A percentile compares a stretch with the other conserved stretches of the same genome.
phyloP scores from a whole-genome alignment of 2,329 filamentous ascomycete genomes.

The Aspergillus puulaauensis region DNA sequence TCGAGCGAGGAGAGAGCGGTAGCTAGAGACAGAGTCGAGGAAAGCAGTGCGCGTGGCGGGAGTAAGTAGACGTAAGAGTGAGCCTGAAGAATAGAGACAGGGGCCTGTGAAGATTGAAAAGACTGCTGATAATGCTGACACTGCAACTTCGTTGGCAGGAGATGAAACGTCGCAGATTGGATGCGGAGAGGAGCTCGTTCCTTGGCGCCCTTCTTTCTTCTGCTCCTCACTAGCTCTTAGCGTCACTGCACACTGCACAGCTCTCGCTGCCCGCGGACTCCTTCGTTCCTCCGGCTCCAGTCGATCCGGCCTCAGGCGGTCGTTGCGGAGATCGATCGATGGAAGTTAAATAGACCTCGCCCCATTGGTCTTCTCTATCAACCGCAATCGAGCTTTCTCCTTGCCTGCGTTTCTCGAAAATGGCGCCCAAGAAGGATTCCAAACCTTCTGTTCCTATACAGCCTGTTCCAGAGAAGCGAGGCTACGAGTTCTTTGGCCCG shows the following conservation, averaged over 20 bases:
- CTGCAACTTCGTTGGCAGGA: background rate
- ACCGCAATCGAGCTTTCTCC: background rate
- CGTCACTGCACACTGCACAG: too few relatives aligned
- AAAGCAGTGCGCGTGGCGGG: conserved; percentile 1
- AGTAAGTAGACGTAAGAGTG: conserved; percentile 5
- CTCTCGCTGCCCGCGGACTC: too few relatives aligned
- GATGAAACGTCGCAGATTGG: conserved; percentile 15
- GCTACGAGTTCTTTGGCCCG: conserved; percentile 51
- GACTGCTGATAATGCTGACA: background rate
- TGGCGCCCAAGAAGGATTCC: conserved; percentile 33
- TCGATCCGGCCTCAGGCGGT: conserved; percentile 12
- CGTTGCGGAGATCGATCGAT: background rate
- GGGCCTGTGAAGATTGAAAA: background rate
- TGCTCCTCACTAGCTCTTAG: too few relatives aligned
- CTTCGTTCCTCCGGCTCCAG: conserved; percentile 3
- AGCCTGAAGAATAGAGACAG: background rate
- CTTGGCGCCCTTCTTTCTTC: background rate
- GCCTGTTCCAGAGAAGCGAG: conserved; percentile 40
- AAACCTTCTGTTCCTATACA: conserved; percentile 34
- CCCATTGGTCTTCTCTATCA: background rate
- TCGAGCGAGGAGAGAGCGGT: background rate
- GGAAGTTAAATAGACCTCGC: background rate
- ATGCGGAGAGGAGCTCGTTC: conserved; percentile 1
- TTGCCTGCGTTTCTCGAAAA: conserved; percentile 3
- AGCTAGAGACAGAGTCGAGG: background rate